These are phyloP conservation scores for Rubus parviflorus DNA, from an alignment of 306 rosid genomes.

Conservation along the genomic window DNA sequence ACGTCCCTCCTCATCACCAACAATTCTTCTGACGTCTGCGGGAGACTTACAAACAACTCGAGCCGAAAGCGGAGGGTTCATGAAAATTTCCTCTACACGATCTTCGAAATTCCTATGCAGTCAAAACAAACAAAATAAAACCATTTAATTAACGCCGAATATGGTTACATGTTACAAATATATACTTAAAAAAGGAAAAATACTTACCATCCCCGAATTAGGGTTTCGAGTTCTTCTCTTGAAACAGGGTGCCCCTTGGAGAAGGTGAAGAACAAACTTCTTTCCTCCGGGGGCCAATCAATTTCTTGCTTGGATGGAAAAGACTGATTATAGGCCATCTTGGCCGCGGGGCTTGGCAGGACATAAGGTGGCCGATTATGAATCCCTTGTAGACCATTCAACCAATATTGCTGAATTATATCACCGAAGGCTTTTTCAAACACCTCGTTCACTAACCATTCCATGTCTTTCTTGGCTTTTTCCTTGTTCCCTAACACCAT, in stretches of 20 bases:
- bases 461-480: not conserved
- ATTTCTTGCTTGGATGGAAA: not conserved
- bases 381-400: not conserved
- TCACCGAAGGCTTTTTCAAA: slow-evolving; percentile 16
- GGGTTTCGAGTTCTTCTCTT: slow-evolving; percentile 3
- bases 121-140: not conserved
- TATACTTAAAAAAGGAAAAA: not conserved
- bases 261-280: slow-evolving; percentile 20
- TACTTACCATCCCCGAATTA: not conserved
- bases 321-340: not conserved
- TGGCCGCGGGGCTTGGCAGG: not conserved
- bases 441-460: not conserved
- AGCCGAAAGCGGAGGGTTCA: not conserved
- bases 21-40: slow-evolving; percentile 4
- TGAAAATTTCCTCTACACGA: not conserved
- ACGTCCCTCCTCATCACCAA: not conserved
- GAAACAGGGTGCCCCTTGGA: not conserved
- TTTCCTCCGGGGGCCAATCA: not conserved
- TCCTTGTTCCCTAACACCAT: not conserved
- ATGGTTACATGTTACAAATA: not conserved
- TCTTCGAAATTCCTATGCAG: not conserved
- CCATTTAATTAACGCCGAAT: no score
- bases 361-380: not conserved
- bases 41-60: not conserved
- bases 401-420: not conserved